phyloP scores from a whole-genome alignment of 495 filamentous ascomycete genomes.

The Aspergillus cavernicola region DNA sequence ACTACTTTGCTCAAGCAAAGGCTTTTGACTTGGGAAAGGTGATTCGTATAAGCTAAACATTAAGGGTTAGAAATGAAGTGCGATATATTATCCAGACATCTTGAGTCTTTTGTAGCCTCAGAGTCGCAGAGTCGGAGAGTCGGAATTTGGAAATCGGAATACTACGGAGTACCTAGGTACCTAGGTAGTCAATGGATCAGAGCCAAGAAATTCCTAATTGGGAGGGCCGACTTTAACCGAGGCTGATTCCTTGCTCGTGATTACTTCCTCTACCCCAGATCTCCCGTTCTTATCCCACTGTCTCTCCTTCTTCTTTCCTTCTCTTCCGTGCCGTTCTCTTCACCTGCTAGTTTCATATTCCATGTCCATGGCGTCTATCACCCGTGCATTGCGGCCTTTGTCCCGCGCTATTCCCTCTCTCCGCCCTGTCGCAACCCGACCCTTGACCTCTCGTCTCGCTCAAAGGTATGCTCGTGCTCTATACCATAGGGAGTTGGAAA shows the following conservation, averaged over 20 bases:
- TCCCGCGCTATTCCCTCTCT: slow-evolving; percentile 53
- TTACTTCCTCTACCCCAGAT: slow-evolving; percentile 17
- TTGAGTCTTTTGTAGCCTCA: too few species aligned
- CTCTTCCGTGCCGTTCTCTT: not conserved
- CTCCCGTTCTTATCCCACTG: not conserved
- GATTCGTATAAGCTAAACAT: too few species aligned
- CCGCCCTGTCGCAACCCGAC: slow-evolving; percentile 42
- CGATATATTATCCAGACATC: too few species aligned
- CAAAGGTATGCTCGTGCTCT: slow-evolving; percentile 37
- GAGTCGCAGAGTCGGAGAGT: too few species aligned
- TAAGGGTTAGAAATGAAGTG: too few species aligned
- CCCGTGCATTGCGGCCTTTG: slow-evolving; percentile 63
- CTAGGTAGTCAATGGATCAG: too few species aligned
- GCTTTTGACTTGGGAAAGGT: slow-evolving; percentile 28
- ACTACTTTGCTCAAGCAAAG: slow-evolving; percentile 31
- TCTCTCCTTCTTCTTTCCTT: slow-evolving; percentile 12
- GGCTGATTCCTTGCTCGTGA: slow-evolving; percentile 33
- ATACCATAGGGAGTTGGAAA: not conserved
- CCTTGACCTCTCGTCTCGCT: slow-evolving; percentile 33
- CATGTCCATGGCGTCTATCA: slow-evolving; percentile 74
- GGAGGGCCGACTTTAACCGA: slow-evolving; percentile 38
- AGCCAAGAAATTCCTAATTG: not conserved
- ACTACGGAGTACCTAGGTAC: not conserved
- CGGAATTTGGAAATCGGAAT: too few species aligned
- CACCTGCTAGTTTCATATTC: slow-evolving; percentile 13